A percentile compares a stretch with the other conserved stretches of the same genome.
phyloP scores from a whole-genome alignment of 2,329 filamentous ascomycete species.

The Cladosporium velox region DNA sequence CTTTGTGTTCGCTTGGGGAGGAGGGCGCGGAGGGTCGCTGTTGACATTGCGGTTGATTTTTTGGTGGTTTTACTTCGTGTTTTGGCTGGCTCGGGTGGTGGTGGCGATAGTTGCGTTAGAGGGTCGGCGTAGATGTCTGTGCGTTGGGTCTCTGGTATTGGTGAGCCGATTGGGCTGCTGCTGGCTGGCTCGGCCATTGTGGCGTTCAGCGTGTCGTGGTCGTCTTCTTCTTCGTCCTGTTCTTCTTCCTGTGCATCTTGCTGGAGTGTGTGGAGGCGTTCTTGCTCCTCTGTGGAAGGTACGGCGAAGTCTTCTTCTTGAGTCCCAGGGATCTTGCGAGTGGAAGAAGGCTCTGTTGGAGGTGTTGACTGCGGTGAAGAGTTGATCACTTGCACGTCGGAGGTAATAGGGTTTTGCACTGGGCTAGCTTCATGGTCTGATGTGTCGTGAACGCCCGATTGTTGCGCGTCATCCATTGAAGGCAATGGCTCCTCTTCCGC shows the following conservation, averaged over 20 bases:
- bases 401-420: conserved; percentile 24
- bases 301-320: conserved; percentile 35
- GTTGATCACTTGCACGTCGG: conserved; percentile 36
- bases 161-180: conserved; percentile 38
- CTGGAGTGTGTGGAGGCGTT: conserved; percentile 12
- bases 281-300: conserved; percentile 34
- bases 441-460: conserved; percentile 22
- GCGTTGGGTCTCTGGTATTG: conserved; percentile 21
- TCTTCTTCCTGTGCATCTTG: neutral
- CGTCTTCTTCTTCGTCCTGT: conserved; percentile 28
- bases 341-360: conserved; percentile 32
- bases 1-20: conserved; percentile 45
- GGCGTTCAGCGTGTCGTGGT: conserved; percentile 39
- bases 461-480: conserved; percentile 20
- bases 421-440: conserved; percentile 28
- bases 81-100: conserved; percentile 18
- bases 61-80: conserved; percentile 24
- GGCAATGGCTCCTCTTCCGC: conserved; percentile 8
- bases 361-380: conserved; percentile 38
- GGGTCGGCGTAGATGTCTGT: conserved; percentile 26
- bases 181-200: conserved; percentile 49
- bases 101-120: conserved; percentile 31
- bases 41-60: conserved; percentile 39
- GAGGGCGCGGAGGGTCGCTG: conserved; percentile 47
- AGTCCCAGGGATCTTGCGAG: conserved; percentile 27